Conservation (phyloP, 805 yeast genomes). For the Kodamaea leandrae region DNA sequence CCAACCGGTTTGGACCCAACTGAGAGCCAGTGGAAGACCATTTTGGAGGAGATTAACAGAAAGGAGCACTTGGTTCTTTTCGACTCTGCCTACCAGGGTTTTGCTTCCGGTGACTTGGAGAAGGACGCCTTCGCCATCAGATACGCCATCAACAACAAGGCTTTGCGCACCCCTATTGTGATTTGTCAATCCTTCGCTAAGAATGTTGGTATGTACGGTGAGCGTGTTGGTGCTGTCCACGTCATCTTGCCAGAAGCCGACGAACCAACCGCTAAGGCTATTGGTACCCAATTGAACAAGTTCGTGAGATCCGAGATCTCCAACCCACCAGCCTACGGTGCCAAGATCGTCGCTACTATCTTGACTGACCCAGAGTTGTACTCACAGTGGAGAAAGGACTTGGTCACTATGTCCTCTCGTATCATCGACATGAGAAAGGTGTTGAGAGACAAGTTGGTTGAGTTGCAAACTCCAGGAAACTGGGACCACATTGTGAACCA, state of each 20-base stretch:
- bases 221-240: constrained; percentile 93
- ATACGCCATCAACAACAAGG: constrained; percentile 47
- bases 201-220: constrained; percentile 96
- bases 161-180: constrained; percentile 49
- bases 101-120: constrained; percentile 83
- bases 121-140: constrained; percentile 84
- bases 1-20: constrained; percentile 97
- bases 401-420: constrained; percentile 82
- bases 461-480: constrained; percentile 74
- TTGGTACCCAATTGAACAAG: constrained; percentile 71
- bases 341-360: constrained; percentile 79
- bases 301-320: constrained; percentile 83
- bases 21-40: constrained; percentile 71
- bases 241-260: constrained; percentile 49
- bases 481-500: constrained; percentile 92
- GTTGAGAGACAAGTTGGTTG: constrained; percentile 58
- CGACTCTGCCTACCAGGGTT: constrained; percentile 97
- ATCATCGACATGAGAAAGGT: constrained; percentile 74
- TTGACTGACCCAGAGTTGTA: constrained; percentile 65
- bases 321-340: constrained; percentile 94
- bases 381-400: constrained; percentile 79
- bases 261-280: constrained; percentile 48
- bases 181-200: constrained; percentile 96
- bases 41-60: constrained; percentile 58
- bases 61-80: constrained; percentile 76